Evolutionary conservation across 1,284 basidiomycete species (phyloP).

Genomic region (Hortiboletus rubellus): DNA sequence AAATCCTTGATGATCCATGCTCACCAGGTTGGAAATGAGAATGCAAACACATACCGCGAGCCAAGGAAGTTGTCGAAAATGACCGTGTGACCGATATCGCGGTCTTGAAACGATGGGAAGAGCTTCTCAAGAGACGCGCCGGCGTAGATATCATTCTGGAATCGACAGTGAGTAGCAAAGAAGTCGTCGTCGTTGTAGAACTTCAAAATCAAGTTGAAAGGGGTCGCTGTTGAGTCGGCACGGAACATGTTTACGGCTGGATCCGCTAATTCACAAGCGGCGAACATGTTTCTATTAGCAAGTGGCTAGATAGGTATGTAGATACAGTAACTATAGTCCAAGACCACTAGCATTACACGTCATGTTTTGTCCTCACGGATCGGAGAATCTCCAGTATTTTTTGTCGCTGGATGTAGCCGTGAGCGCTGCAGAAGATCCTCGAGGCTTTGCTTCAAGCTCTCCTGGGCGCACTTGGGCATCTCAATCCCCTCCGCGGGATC

Average conservation of each 20-base stretch:
- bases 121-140: slow-evolving; percentile 4
- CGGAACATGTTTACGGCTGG: slow-evolving; percentile 18
- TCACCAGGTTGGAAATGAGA: background rate
- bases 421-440: slow-evolving; percentile 23
- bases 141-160: slow-evolving; percentile 6
- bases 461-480: slow-evolving; percentile 1
- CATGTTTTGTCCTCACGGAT: background rate
- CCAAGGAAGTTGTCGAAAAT: slow-evolving; percentile 22
- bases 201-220: background rate
- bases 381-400: background rate
- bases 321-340: slow-evolving; percentile 7
- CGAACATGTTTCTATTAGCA: background rate
- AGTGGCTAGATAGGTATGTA: too few species aligned
- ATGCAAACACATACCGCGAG: slow-evolving; percentile 18
- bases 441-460: slow-evolving; percentile 29
- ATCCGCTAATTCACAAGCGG: background rate
- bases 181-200: background rate
- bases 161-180: background rate
- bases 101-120: slow-evolving; percentile 10
- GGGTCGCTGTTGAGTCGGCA: slow-evolving; percentile 10
- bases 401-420: background rate
- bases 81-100: slow-evolving; percentile 14
- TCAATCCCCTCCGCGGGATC: slow-evolving; percentile 3
- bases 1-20: background rate
- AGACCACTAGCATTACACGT: background rate